Conservation (phyloP, 148 eudicot species). For the Arbutus unedo region DNA sequence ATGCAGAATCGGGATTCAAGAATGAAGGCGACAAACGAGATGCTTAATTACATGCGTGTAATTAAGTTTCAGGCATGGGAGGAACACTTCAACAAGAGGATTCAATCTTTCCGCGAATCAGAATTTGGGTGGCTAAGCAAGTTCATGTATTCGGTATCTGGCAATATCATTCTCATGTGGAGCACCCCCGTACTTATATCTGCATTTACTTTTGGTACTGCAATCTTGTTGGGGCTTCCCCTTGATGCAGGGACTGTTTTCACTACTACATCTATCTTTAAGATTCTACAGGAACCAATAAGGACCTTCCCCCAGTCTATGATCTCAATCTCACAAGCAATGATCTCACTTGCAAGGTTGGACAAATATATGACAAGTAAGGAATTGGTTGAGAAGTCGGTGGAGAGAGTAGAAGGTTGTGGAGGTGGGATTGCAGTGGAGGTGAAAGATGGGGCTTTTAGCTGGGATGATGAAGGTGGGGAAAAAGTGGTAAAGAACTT, state of each 20-base stretch:
- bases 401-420: conserved; percentile 58
- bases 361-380: conserved; percentile 71
- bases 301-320: conserved; percentile 90
- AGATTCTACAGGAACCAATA: conserved; percentile 84
- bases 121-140: conserved; percentile 76
- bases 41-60: conserved; percentile 90
- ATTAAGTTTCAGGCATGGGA: conserved; percentile 99
- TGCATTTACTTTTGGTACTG: conserved; percentile 68
- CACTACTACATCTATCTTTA: conserved; percentile 69
- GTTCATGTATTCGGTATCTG: conserved; percentile 61
- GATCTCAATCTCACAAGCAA: conserved; percentile 89
- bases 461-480: conserved; percentile 84
- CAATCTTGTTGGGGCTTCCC: conserved; percentile 53
- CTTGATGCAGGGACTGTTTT: conserved; percentile 85
- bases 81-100: conserved; percentile 69
- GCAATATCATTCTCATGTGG: conserved; percentile 73
- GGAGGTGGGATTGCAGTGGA: conserved; percentile 52
- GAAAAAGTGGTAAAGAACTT: conserved; percentile 47
- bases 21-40: conserved; percentile 94
- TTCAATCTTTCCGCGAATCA: conserved; percentile 52
- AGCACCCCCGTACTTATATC: conserved; percentile 62
- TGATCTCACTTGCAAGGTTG: conserved; percentile 68
- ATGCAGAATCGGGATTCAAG: conserved; percentile 76
- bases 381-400: conserved; percentile 59
- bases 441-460: conserved; percentile 61